These are phyloP conservation scores for Ophiostoma ulmi DNA, from an alignment of 2,329 filamentous ascomycete species.

Conservation along the genomic window DNA sequence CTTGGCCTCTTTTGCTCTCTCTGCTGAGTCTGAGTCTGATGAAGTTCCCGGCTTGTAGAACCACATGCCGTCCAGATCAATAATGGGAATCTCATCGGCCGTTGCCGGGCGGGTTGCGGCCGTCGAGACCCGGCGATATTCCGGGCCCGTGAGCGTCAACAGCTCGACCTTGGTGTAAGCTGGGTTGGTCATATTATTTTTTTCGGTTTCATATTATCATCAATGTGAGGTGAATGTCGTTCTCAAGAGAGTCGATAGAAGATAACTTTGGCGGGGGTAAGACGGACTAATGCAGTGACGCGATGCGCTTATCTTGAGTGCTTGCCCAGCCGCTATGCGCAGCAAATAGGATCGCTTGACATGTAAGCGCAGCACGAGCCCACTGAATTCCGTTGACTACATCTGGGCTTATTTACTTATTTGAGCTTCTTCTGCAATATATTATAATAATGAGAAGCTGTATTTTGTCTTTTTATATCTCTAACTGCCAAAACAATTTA, in stretches of 20 bases:
- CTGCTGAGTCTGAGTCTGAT: conserved; percentile 23
- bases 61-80: conserved; percentile 43
- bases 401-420: neutral
- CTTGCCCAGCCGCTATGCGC: conserved; percentile 2
- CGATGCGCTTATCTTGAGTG: neutral
- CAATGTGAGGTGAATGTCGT: neutral
- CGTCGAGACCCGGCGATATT: conserved; percentile 36
- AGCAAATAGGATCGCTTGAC: neutral
- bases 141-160: conserved; percentile 36
- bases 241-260: neutral
- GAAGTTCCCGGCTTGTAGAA: conserved; percentile 29
- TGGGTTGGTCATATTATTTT: conserved; percentile 12
- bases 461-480: too few relatives aligned
- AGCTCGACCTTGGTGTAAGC: conserved; percentile 26
- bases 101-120: conserved; percentile 38
- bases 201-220: neutral
- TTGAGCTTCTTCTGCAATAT: too few relatives aligned
- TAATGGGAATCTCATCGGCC: conserved; percentile 47
- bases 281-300: conserved; percentile 8
- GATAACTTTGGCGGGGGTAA: neutral
- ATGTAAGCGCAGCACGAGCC: neutral
- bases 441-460: too few relatives aligned
- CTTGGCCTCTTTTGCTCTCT: conserved; percentile 17
- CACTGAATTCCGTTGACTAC: neutral
- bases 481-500: too few relatives aligned